Conservation (phyloP, 2,329 filamentous ascomycete species). For the Hymenoscyphus albidus region DNA sequence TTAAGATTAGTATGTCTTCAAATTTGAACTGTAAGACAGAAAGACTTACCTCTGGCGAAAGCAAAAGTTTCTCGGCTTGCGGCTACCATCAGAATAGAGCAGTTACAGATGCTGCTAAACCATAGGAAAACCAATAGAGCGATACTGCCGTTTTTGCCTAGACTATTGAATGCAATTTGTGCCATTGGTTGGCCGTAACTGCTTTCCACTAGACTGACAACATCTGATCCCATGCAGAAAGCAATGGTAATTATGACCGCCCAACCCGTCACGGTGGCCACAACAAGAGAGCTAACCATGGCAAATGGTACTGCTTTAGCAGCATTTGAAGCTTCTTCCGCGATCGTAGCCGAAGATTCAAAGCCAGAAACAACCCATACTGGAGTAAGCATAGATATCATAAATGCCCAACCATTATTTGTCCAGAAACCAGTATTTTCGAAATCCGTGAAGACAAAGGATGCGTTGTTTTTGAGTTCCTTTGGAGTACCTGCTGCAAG, state of each 20-base stretch:
- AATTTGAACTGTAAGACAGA: background rate
- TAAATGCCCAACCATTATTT: conserved; percentile 34
- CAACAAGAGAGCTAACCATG: conserved; percentile 32
- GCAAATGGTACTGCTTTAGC: conserved; percentile 34
- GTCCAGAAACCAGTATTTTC: conserved; percentile 33
- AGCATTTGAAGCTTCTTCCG: conserved; percentile 34
- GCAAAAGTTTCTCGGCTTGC: conserved; percentile 34
- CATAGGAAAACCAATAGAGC: conserved; percentile 32
- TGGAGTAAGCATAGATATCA: conserved; percentile 33
- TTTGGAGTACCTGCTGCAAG: conserved; percentile 31
- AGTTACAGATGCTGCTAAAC: conserved; percentile 32
- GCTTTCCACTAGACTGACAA: conserved; percentile 42
- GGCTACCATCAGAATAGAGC: conserved; percentile 35
- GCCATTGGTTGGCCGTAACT: conserved; percentile 50
- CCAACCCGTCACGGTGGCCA: conserved; percentile 43
- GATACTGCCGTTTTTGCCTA: conserved; percentile 50
- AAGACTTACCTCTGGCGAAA: conserved; percentile 29
- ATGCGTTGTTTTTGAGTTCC: conserved; percentile 28
- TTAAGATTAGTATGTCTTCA: background rate
- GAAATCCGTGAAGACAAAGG: conserved; percentile 32
- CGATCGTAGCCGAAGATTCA: conserved; percentile 33
- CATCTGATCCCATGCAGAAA: conserved; percentile 51
- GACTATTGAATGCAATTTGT: conserved; percentile 55
- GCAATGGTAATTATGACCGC: conserved; percentile 55
- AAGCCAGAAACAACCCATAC: conserved; percentile 36